Evolutionary conservation across 2,329 filamentous ascomycete species (phyloP).

Genomic region (Ophiocordyceps sinensis): DNA sequence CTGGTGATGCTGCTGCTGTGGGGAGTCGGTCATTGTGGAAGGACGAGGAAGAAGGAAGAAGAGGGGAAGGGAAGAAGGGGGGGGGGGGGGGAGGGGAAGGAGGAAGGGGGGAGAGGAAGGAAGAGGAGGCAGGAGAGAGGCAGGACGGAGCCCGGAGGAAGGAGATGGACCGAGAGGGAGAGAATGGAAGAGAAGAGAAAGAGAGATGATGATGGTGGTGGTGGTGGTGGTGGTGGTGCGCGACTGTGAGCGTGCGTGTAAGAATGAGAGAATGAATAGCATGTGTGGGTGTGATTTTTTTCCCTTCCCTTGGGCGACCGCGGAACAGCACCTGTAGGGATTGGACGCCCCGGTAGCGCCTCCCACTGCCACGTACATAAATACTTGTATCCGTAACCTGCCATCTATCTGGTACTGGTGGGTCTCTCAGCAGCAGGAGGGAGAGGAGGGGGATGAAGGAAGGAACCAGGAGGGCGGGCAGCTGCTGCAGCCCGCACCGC

Average conservation of each 20-base stretch:
- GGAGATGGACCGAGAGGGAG: conserved; percentile 9
- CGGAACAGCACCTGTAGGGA: too few species aligned
- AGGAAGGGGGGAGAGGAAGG: conserved; percentile 7
- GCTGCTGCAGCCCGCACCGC: too few species aligned
- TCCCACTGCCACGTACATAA: too few species aligned
- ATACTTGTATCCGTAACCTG: too few species aligned
- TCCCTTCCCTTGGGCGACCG: too few species aligned
- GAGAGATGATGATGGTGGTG: conserved; percentile 5
- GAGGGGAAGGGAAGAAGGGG: conserved; percentile 11
- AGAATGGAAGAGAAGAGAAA: conserved; percentile 8
- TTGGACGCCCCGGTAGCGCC: too few species aligned
- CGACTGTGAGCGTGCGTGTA: not conserved
- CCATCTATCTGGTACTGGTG: too few species aligned
- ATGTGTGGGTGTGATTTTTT: conserved; percentile 4
- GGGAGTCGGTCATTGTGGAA: conserved; percentile 19
- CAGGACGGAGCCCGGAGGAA: conserved; percentile 8
- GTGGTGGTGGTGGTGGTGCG: too few species aligned
- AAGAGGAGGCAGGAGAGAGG: conserved; percentile 8
- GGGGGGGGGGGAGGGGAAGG: too few species aligned
- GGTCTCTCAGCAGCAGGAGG: too few species aligned
- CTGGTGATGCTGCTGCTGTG: not conserved
- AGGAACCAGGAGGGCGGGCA: too few species aligned
- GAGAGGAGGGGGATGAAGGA: too few species aligned
- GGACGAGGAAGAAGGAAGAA: conserved; percentile 11
- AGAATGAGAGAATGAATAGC: not conserved